A percentile compares a stretch with the other conserved stretches of the same genome.
These are phyloP conservation scores for Fraxinus floribunda DNA, from an alignment of 305 asterid genomes.

Conservation along the genomic window DNA sequence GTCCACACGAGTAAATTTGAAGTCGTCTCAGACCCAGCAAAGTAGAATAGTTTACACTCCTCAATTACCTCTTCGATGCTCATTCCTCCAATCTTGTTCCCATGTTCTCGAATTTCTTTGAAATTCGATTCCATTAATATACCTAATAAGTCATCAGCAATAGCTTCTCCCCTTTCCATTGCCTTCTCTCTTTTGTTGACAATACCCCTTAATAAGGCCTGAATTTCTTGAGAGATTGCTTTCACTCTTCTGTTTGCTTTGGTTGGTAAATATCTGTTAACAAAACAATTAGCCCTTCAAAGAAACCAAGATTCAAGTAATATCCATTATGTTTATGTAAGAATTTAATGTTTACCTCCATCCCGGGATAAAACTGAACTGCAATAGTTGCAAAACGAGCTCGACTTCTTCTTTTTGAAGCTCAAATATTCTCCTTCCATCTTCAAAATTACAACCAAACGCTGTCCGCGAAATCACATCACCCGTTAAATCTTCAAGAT, in stretches of 20 bases:
- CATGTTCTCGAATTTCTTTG: conserved; percentile 3
- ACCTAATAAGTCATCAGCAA: conserved; percentile 18
- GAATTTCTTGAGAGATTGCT: conserved; percentile 36
- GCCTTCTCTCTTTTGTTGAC: conserved; percentile 42
- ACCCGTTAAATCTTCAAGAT: conserved; percentile 32
- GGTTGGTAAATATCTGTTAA: conserved; percentile 34
- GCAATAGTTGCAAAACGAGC: conserved; percentile 33
- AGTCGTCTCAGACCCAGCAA: conserved; percentile 41
- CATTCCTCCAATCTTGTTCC: conserved; percentile 19
- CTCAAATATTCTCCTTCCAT: conserved; percentile 51
- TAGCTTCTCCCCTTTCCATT: conserved; percentile 32
- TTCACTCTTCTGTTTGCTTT: conserved; percentile 54
- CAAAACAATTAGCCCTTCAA: too few relatives aligned
- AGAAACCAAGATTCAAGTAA: neutral
- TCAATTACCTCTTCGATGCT: conserved; percentile 28
- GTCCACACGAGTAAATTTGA: conserved; percentile 35
- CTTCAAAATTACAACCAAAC: conserved; percentile 47
- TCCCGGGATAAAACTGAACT: conserved; percentile 50
- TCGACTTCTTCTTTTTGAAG: conserved; percentile 54
- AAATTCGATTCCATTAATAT: conserved; percentile 20
- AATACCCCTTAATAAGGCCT: conserved; percentile 33
- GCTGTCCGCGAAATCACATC: conserved; percentile 50
- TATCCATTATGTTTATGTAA: neutral
- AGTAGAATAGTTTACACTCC: conserved; percentile 36
- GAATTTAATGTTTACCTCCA: conserved; percentile 38